Evolutionary conservation across 2,329 filamentous ascomycete genomes (phyloP).

Genomic region (Fusarium lyarnte): DNA sequence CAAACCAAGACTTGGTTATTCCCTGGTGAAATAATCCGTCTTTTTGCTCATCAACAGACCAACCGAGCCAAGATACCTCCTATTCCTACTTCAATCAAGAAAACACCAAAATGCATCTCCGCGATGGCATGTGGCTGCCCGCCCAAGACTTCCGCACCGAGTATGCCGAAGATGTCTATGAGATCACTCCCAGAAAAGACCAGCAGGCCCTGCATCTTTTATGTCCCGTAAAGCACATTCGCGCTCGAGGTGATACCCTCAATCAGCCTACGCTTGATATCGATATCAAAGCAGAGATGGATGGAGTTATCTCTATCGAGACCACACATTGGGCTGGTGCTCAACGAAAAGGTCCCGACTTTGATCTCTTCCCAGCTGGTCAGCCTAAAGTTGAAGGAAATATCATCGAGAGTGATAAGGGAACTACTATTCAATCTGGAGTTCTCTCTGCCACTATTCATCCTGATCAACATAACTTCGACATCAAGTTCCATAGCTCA

Average conservation of each 20-base stretch:
- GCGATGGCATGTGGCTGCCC: slow-evolving; percentile 68
- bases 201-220: slow-evolving; percentile 62
- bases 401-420: slow-evolving; percentile 46
- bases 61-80: slow-evolving; percentile 1
- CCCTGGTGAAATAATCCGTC: not conserved
- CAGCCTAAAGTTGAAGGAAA: slow-evolving; percentile 44
- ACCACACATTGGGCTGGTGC: slow-evolving; percentile 53
- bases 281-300: slow-evolving; percentile 50
- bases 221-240: slow-evolving; percentile 65
- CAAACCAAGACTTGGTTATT: slow-evolving; percentile 17
- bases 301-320: slow-evolving; percentile 54
- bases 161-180: slow-evolving; percentile 72
- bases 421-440: slow-evolving; percentile 50
- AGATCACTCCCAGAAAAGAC: slow-evolving; percentile 55
- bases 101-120: slow-evolving; percentile 45
- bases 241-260: slow-evolving; percentile 63
- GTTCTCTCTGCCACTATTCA: slow-evolving; percentile 49
- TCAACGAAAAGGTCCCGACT: slow-evolving; percentile 50
- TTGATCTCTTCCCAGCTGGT: slow-evolving; percentile 52
- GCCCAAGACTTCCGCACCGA: slow-evolving; percentile 68
- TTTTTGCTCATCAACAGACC: slow-evolving; percentile 1
- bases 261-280: slow-evolving; percentile 64
- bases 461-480: slow-evolving; percentile 50
- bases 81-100: not conserved
- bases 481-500: slow-evolving; percentile 51